phyloP scores from a whole-genome alignment of 2,329 filamentous ascomycete species.

The Magnaporthiopsis poae region DNA sequence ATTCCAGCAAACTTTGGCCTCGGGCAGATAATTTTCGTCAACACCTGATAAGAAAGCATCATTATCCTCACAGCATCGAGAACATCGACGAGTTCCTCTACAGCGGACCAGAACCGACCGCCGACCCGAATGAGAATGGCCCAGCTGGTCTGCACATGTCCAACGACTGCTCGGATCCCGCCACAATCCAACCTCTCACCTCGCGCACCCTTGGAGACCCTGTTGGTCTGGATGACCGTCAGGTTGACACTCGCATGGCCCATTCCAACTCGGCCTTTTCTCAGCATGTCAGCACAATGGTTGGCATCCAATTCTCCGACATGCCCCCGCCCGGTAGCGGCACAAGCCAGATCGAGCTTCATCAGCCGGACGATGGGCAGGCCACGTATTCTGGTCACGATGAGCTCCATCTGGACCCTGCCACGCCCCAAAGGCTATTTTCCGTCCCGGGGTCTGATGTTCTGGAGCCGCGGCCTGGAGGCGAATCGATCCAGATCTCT shows the following conservation, averaged over 20 bases:
- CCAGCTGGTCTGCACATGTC: not conserved
- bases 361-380: not conserved
- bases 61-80: slow-evolving; percentile 16
- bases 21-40: slow-evolving; percentile 78
- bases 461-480: not conserved
- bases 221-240: not conserved
- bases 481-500: not conserved
- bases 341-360: not conserved
- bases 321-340: not conserved
- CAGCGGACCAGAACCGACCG: not conserved
- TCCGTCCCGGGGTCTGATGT: not conserved
- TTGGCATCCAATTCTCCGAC: not conserved
- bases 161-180: not conserved
- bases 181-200: not conserved
- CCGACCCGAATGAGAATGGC: not conserved
- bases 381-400: not conserved
- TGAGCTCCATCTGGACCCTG: not conserved
- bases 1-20: slow-evolving; percentile 62
- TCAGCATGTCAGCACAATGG: not conserved
- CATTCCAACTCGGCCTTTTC: not conserved
- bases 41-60: slow-evolving; percentile 64
- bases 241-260: not conserved
- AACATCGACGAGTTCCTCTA: slow-evolving; percentile 4
- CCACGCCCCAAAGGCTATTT: not conserved
- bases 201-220: not conserved